phyloP scores from a whole-genome alignment of 352 stramenopile species.

The Blastocystis sp. region DNA sequence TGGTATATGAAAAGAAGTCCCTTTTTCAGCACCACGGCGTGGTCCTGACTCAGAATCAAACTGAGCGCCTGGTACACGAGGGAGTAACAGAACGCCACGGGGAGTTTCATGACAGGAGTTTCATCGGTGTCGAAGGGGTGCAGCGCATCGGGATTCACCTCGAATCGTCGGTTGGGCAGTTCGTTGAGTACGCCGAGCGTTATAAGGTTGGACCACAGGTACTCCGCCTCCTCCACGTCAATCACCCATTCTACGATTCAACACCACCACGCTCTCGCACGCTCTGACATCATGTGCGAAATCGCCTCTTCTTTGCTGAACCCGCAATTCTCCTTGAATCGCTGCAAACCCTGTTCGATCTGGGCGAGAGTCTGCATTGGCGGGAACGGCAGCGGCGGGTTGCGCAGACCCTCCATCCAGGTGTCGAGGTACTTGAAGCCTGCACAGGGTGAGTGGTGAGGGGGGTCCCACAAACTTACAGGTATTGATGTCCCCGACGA shows the following conservation, averaged over 20 bases:
- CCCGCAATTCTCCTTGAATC: too few species aligned
- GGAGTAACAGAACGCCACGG: background rate
- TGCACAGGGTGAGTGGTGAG: background rate
- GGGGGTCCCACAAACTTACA: background rate
- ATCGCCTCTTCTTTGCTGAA: background rate
- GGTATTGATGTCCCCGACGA: conserved; percentile 36
- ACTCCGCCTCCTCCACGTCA: background rate
- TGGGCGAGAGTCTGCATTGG: background rate
- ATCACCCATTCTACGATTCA: background rate
- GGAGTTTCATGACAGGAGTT: background rate
- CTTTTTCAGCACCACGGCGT: conserved; percentile 31
- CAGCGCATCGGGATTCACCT: background rate
- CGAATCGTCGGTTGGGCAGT: background rate
- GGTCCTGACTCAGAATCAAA: conserved; percentile 20
- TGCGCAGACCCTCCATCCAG: conserved; percentile 7
- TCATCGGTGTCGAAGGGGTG: background rate
- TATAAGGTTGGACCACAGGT: background rate
- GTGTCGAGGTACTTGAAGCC: conserved; percentile 41
- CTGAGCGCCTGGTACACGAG: conserved; percentile 4
- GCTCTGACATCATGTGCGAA: background rate
- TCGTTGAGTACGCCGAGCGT: background rate
- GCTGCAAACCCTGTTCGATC: too few species aligned
- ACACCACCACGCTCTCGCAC: background rate
- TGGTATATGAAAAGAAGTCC: conserved; percentile 52
- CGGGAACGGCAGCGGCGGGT: background rate